Base-by-base conservation (phyloP, 1,284 basidiomycete genomes). In the Ustilago vetiveriae region DNA sequence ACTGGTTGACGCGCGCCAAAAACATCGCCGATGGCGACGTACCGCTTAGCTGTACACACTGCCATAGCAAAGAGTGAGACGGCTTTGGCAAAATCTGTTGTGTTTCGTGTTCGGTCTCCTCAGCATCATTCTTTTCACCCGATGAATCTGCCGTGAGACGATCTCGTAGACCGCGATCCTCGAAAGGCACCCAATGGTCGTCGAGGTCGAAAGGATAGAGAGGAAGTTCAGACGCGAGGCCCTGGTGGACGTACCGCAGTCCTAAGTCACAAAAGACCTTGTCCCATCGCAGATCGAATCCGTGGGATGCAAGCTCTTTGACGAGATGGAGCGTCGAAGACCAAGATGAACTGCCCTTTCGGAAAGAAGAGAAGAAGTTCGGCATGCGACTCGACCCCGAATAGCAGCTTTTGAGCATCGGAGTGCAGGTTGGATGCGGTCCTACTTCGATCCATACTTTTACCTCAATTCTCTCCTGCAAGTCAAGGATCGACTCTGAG, bases 131-230 rank as follows among this genome's bases (percentile, higher is more conserved):
- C n/a, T n/a, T n/a, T 13, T n/a, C 36, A 11, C 5, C 21, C 3
- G 19, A 11, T 14, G 17, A 7, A 8, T 36, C 26, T 13, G 30
- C 30, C 19, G 51, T 30, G 29, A 69, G 57, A 29, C 59, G 57
- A 19, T 73, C 71, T 40, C 71, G 71, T 16, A 73, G 23, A 13
- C 62, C 57, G 10, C 71, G 66, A 32, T 73, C 71, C 29, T 69
- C 55, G 53, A 68, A 68, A 0, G 49, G 53, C 14, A 67, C 52
- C 67, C 66, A 64, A 23, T 56, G 57, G 30, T 67, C 58, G 23
- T 74, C 59, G 8, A 64, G 45, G 26, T 74, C 72, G 26, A 74
- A 74, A 3, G 67, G 56, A 44, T 74, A 74, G 6, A 70, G 32
- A 3, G 72, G 69, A 4, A 67, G 47, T 4, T 41, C 39, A 7